These are phyloP conservation scores for Eurotiales sp. DNA, from an alignment of 2,329 filamentous ascomycete genomes.

Conservation along the genomic window DNA sequence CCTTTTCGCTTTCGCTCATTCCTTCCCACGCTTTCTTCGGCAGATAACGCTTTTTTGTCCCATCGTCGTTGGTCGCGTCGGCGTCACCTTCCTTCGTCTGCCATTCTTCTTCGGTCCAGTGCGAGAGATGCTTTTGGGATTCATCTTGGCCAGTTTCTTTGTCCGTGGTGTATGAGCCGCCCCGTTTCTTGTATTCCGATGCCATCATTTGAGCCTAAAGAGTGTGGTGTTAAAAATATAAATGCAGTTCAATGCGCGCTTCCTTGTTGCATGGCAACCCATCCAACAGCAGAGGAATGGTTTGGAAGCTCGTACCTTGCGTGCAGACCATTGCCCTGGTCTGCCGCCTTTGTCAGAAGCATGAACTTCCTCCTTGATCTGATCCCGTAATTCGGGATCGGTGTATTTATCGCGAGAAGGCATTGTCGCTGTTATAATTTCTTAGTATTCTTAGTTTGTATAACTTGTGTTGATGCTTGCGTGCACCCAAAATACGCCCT, in stretches of 20 bases:
- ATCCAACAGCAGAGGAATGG: not conserved
- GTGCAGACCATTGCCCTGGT: slow-evolving; percentile 48
- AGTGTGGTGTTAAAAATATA: not conserved
- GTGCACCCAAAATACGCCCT: too few relatives aligned
- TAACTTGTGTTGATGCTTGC: not conserved
- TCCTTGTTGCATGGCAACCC: too few relatives aligned
- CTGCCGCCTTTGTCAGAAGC: slow-evolving; percentile 45
- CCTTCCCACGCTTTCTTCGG: slow-evolving; percentile 49
- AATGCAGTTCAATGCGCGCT: too few relatives aligned
- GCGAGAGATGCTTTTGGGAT: slow-evolving; percentile 41
- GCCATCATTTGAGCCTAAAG: slow-evolving; percentile 45
- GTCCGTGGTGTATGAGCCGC: slow-evolving; percentile 44
- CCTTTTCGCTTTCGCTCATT: slow-evolving; percentile 44
- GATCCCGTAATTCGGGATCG: slow-evolving; percentile 43
- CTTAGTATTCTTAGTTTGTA: not conserved
- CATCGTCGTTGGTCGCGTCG: slow-evolving; percentile 43
- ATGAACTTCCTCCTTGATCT: slow-evolving; percentile 47
- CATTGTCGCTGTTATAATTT: slow-evolving; percentile 32
- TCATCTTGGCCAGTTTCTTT: slow-evolving; percentile 42
- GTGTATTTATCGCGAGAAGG: slow-evolving; percentile 47
- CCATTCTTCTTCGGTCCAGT: slow-evolving; percentile 50
- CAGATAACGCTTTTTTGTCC: slow-evolving; percentile 43
- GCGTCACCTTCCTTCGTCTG: slow-evolving; percentile 48
- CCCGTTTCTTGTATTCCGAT: slow-evolving; percentile 46
- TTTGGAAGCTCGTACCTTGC: too few relatives aligned